Evolutionary conservation across 1,284 basidiomycete genomes (phyloP).

Genomic region (Chalciporus sp.): DNA sequence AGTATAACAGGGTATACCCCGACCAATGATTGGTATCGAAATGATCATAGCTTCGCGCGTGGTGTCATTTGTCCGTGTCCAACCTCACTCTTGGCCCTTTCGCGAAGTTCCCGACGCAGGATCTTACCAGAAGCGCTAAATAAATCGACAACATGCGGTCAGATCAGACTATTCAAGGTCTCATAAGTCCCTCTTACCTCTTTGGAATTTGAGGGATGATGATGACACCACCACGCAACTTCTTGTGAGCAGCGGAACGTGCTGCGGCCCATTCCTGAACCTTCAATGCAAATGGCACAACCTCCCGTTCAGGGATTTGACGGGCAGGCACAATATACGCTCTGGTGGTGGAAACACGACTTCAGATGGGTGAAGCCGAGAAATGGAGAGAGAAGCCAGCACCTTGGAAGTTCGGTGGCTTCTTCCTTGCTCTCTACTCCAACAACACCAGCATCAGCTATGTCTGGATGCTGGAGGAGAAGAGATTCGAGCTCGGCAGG

Average conservation of each 20-base stretch:
- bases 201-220: conserved; percentile 64
- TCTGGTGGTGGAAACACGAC: conserved; percentile 36
- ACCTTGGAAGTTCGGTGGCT: conserved; percentile 80
- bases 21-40: background rate
- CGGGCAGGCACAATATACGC: conserved; percentile 63
- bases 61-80: conserved; percentile 28
- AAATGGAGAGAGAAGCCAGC: background rate
- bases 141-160: background rate
- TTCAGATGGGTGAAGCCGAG: background rate
- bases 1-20: background rate
- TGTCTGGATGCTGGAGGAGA: conserved; percentile 69
- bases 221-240: conserved; percentile 64
- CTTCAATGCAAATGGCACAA: conserved; percentile 44
- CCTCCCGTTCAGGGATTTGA: conserved; percentile 33
- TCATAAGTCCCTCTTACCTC: conserved; percentile 45
- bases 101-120: conserved; percentile 61
- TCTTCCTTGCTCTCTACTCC: conserved; percentile 62
- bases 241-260: conserved; percentile 68
- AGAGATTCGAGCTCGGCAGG: conserved; percentile 82
- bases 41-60: conserved; percentile 11
- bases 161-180: background rate
- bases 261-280: conserved; percentile 64
- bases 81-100: conserved; percentile 54
- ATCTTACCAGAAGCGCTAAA: conserved; percentile 73
- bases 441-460: conserved; percentile 76